phyloP scores from a whole-genome alignment of 345 rosid genomes.

The Hibiscus syriacus region DNA sequence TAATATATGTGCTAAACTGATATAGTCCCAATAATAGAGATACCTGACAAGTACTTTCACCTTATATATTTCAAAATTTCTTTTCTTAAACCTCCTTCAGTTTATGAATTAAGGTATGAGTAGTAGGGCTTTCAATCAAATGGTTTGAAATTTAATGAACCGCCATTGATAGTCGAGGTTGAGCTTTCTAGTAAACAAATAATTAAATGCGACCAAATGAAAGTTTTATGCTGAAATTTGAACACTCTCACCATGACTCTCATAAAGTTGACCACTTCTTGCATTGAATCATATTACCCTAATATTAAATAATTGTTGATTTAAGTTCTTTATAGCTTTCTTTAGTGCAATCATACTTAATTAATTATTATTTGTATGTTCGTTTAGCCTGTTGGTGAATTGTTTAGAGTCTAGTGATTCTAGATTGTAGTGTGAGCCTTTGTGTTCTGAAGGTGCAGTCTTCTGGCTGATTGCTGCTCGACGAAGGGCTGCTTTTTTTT shows the following conservation, averaged over 20 bases:
- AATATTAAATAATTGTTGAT: neutral
- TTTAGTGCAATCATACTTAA: neutral
- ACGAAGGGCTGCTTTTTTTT: too few species aligned
- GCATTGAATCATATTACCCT: neutral
- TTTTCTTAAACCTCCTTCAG: neutral
- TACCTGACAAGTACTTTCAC: too few species aligned
- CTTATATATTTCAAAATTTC: neutral
- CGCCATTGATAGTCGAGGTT: neutral
- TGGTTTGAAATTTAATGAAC: neutral
- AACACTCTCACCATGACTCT: neutral
- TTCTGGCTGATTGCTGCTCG: too few species aligned
- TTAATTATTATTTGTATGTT: neutral
- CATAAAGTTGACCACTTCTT: neutral
- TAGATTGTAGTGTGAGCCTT: too few species aligned
- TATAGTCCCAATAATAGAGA: too few species aligned
- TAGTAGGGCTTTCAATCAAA: neutral
- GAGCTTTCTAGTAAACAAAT: neutral
- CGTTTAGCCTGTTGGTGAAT: too few species aligned
- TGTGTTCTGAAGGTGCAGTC: too few species aligned
- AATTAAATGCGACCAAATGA: neutral
- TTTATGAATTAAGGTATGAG: too few species aligned
- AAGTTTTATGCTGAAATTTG: neutral
- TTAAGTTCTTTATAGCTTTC: neutral
- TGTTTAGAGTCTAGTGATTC: too few species aligned
- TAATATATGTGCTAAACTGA: too few species aligned